Base-by-base conservation (phyloP, 2,329 filamentous ascomycete species). In the Dactylonectria estremocensis region DNA sequence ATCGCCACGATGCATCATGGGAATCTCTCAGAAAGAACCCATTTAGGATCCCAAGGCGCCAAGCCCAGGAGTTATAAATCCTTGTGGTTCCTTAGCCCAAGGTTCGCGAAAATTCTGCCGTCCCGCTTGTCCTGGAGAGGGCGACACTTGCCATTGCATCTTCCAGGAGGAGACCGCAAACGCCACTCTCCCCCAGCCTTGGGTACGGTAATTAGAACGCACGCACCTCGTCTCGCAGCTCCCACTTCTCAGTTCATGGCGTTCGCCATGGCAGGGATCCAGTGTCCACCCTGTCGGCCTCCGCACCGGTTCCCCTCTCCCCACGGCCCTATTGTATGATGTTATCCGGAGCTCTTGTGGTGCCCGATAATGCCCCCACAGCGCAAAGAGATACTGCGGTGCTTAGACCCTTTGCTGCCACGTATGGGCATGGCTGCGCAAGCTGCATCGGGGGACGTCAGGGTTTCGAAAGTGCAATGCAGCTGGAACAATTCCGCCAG, bases 1-100 rank as follows among this genome's bases (percentile, higher is more conserved):
- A 54, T 66, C 68, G 72, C 65, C 60, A 72, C 67, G 68, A 56
- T 59, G 61, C 64, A 48, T 49, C 53, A 64, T 67, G 50, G 35
- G 46, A 16, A 46, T 55, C 55, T 33, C 46, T 45, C 55, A n/a
- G n/a, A n/a, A 56, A 45, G 35, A 58, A 40, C 43, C 52, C 49
- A 43, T 35, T 49, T 46, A 40, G 48, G 16, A 18, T 33, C 8
- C 16, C 49, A 65, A 61, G 60, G 58, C 60, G 53, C 65, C 58
- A 59, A 61, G 28, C 56, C 37, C 33, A 67, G 28, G 55, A 66
- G 37, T 37, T 61, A 64, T 61, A 67, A 33, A 71, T 66, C 28
- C 59, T 59, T 40, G 60, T 68, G 69, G 72, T 55, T 58, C 43
- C 53, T 58, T 50, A 48, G 64, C 40, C 18, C 52, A 66, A 59